Evolutionary conservation across 1,284 basidiomycete species (phyloP).

Genomic region (Wolfiporia cocos): DNA sequence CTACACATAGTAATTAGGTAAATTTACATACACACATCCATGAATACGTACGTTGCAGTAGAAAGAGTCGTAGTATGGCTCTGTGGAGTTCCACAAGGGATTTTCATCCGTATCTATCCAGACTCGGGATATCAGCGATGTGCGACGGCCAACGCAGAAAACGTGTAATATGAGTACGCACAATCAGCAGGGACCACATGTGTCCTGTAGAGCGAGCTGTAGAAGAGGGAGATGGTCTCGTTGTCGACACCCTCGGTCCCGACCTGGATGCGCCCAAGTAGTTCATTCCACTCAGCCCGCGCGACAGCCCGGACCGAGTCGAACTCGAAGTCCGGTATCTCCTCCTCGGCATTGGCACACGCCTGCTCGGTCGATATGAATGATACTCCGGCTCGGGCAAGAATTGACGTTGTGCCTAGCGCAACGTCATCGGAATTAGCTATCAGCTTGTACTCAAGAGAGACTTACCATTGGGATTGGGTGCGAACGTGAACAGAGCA

Average conservation of each 20-base stretch:
- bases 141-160: too few relatives aligned
- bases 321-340: constrained; percentile 57
- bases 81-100: constrained; percentile 55
- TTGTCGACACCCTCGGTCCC: constrained; percentile 39
- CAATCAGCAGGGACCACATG: constrained; percentile 66
- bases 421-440: not conserved
- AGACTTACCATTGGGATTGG: constrained; percentile 23
- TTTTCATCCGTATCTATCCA: constrained; percentile 61
- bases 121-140: not conserved
- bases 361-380: constrained; percentile 56
- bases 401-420: constrained; percentile 33
- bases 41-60: constrained; percentile 58
- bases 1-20: too few relatives aligned
- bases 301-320: constrained; percentile 36
- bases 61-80: constrained; percentile 63
- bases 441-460: not conserved
- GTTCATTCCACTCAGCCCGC: constrained; percentile 48
- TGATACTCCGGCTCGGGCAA: constrained; percentile 53
- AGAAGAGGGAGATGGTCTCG: constrained; percentile 49
- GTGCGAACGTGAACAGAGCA: constrained; percentile 44
- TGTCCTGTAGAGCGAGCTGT: constrained; percentile 59
- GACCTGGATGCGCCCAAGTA: constrained; percentile 49
- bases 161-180: constrained; percentile 28
- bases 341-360: constrained; percentile 51
- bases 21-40: too few relatives aligned